Percentiles rank a stretch among this genome's conserved stretches.
phyloP scores from a whole-genome alignment of 148 eudicot species.

The Gaultheria prostrata region DNA sequence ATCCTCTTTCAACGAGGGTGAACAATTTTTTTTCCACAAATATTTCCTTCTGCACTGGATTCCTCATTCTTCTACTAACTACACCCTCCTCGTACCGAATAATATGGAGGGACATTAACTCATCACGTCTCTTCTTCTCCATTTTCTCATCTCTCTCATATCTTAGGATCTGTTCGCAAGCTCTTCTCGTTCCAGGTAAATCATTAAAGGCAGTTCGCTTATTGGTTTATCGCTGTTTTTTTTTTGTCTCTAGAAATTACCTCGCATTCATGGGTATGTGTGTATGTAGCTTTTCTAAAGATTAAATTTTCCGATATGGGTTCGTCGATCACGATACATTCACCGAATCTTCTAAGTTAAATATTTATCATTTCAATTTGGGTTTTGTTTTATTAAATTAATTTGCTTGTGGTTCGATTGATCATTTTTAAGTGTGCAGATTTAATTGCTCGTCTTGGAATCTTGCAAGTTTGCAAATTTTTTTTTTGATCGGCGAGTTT shows the following conservation, averaged over 20 bases:
- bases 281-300: not conserved
- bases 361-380: not conserved
- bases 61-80: not conserved
- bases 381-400: not conserved
- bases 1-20: too few relatives aligned
- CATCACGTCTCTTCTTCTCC: not conserved
- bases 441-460: not conserved
- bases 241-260: not conserved
- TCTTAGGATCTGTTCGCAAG: not conserved
- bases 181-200: constrained; percentile 11
- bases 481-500: too few relatives aligned
- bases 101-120: not conserved
- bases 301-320: not conserved
- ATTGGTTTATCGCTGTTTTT: not conserved
- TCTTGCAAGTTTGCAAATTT: not conserved
- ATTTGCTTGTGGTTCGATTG: not conserved
- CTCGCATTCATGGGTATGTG: not conserved
- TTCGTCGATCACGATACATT: not conserved
- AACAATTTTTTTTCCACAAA: too few relatives aligned
- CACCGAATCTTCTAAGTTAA: not conserved
- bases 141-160: not conserved
- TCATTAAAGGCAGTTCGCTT: not conserved
- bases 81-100: not conserved
- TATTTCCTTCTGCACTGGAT: not conserved
- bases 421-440: not conserved